These are phyloP conservation scores for Psilocybe azurescens DNA, from an alignment of 768 basidiomycete species.

Conservation along the genomic window DNA sequence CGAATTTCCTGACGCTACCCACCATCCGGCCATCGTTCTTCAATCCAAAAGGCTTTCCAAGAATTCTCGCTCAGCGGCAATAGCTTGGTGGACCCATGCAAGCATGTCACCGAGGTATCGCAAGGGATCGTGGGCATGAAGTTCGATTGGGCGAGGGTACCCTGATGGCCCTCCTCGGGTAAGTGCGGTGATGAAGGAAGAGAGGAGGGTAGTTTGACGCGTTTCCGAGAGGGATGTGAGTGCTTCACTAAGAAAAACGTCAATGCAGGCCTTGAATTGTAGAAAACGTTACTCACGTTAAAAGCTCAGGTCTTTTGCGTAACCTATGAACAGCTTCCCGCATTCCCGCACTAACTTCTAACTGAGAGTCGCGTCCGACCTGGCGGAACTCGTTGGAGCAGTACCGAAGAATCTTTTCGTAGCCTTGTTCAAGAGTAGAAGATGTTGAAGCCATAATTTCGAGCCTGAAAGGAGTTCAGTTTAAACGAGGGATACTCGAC, in stretches of 20 bases:
- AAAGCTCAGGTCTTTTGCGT: slow-evolving; percentile 76
- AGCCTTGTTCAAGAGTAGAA: slow-evolving; percentile 84
- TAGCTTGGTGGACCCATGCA: slow-evolving; percentile 96
- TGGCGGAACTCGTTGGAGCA: slow-evolving; percentile 84
- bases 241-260: slow-evolving; percentile 54
- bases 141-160: slow-evolving; percentile 90
- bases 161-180: slow-evolving; percentile 89
- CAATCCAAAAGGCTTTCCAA: slow-evolving; percentile 82
- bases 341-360: slow-evolving; percentile 72
- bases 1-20: slow-evolving; percentile 64
- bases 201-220: slow-evolving; percentile 79
- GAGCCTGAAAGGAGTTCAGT: slow-evolving; percentile 49
- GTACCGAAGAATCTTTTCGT: slow-evolving; percentile 89
- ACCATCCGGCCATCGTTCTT: slow-evolving; percentile 75
- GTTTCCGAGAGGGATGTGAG: slow-evolving; percentile 79
- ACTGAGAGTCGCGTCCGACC: slow-evolving; percentile 72
- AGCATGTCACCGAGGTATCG: slow-evolving; percentile 99
- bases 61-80: slow-evolving; percentile 95
- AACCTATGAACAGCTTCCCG: slow-evolving; percentile 76
- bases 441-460: slow-evolving; percentile 91
- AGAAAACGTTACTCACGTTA: slow-evolving; percentile 54
- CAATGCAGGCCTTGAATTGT: neutral
- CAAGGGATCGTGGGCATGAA: slow-evolving; percentile 97
- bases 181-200: slow-evolving; percentile 85
- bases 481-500: neutral